Percentiles rank a stretch among this genome's conserved stretches.
Evolutionary conservation across 441 rosid species (phyloP).

Genomic region (Populus hybrid): DNA sequence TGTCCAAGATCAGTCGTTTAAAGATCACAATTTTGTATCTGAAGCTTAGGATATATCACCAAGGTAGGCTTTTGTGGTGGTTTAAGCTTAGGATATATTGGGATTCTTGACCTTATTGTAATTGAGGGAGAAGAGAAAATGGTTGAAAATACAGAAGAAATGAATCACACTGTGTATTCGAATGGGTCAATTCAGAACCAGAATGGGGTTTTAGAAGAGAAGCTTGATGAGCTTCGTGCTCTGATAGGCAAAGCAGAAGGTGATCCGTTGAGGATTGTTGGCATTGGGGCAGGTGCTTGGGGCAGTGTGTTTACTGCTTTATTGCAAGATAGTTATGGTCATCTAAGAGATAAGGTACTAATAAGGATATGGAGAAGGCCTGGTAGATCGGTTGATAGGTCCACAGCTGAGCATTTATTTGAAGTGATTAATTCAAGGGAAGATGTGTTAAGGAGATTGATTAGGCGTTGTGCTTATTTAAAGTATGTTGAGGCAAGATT

Average conservation of each 20-base stretch:
- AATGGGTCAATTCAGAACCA: constrained; percentile 47
- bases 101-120: constrained; percentile 4
- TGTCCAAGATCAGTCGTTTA: constrained; percentile 1
- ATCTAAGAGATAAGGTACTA: constrained; percentile 72
- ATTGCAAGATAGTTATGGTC: constrained; percentile 82
- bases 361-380: constrained; percentile 96
- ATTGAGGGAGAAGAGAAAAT: constrained; percentile 24
- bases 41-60: constrained; percentile 13
- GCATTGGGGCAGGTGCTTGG: constrained; percentile 98
- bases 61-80: constrained; percentile 4
- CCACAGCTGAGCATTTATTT: constrained; percentile 79
- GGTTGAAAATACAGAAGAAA: constrained; percentile 33
- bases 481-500: constrained; percentile 95
- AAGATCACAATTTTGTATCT: constrained; percentile 1
- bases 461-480: constrained; percentile 89
- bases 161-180: constrained; percentile 20
- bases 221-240: constrained; percentile 69
- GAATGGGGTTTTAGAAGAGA: constrained; percentile 45
- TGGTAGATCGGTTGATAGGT: constrained; percentile 66
- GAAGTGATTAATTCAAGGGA: constrained; percentile 96
- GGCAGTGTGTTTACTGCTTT: constrained; percentile 92
- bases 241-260: constrained; percentile 70
- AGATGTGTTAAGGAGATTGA: constrained; percentile 89
- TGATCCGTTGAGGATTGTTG: constrained; percentile 84
- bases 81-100: not conserved